These are phyloP conservation scores for Dendrobium huoshanense DNA, from an alignment of 106 monocot species.

Conservation along the genomic window DNA sequence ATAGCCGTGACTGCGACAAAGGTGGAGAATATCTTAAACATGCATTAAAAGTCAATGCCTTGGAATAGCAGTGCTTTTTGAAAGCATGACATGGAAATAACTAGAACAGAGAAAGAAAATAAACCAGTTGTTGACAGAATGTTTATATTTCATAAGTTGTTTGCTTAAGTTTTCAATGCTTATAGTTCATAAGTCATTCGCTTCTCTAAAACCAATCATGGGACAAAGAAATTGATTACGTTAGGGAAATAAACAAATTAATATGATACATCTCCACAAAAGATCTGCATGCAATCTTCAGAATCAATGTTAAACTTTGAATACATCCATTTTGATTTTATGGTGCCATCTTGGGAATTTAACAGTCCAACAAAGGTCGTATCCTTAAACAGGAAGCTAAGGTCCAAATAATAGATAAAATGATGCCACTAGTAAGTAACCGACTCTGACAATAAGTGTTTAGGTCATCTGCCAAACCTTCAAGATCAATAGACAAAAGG, in stretches of 20 bases:
- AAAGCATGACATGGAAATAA: not conserved
- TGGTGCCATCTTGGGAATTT: not conserved
- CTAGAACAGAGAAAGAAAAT: not conserved
- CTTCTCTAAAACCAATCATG: not conserved
- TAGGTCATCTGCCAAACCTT: not conserved
- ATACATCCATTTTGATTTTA: not conserved
- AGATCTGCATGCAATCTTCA: not conserved
- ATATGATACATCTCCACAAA: not conserved
- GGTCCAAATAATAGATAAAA: not conserved
- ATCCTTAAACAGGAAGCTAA: not conserved
- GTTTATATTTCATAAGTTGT: not conserved
- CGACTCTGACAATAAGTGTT: not conserved
- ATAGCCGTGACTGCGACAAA: constrained; percentile 56
- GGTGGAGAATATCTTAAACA: not conserved
- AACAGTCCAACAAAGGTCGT: not conserved
- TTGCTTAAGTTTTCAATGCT: not conserved
- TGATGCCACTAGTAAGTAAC: not conserved
- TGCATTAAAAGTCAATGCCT: not conserved
- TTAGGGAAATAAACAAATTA: not conserved
- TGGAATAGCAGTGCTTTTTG: not conserved
- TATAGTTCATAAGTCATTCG: not conserved
- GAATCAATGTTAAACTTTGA: not conserved
- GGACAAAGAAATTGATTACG: not conserved
- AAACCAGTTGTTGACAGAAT: not conserved
- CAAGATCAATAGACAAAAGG: not conserved